Percentiles rank a stretch among this genome's conserved stretches.
These are phyloP conservation scores for Glomus cerebriforme DNA, from an alignment of 192 early-diverging fungal species.

Conservation along the genomic window DNA sequence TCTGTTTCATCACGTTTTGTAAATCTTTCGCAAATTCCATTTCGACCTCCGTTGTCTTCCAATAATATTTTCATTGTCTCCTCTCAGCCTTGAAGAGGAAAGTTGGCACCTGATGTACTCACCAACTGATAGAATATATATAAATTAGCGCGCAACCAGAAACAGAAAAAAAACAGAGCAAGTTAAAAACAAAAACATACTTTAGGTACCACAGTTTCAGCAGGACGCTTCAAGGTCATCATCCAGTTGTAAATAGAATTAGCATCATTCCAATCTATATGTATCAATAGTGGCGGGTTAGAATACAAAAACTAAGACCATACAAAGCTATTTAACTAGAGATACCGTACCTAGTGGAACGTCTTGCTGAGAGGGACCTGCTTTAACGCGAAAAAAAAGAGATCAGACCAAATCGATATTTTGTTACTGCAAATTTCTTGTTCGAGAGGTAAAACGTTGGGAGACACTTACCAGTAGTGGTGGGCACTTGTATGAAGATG, in stretches of 20 bases:
- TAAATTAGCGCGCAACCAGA: too few species aligned
- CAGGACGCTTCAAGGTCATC: background rate
- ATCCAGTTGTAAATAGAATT: background rate
- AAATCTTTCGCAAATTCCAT: constrained; percentile 8
- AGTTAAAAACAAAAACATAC: too few species aligned
- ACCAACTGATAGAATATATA: too few species aligned
- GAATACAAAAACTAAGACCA: background rate
- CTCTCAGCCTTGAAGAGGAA: background rate
- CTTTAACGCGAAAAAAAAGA: too few species aligned
- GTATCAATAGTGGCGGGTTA: background rate
- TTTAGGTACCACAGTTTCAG: background rate
- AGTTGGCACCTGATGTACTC: too few species aligned
- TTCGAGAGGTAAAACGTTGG: too few species aligned
- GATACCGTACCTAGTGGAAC: background rate
- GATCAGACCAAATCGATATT: too few species aligned
- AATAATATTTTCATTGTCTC: background rate
- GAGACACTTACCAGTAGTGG: too few species aligned
- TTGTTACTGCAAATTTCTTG: too few species aligned
- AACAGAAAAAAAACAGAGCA: too few species aligned
- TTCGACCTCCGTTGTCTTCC: background rate
- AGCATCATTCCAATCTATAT: background rate
- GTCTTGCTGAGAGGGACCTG: too few species aligned
- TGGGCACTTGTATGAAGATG: too few species aligned
- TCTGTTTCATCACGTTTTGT: background rate
- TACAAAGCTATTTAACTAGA: background rate